phyloP scores from a whole-genome alignment of 2,329 filamentous ascomycete genomes.

The Penicillium sp. region DNA sequence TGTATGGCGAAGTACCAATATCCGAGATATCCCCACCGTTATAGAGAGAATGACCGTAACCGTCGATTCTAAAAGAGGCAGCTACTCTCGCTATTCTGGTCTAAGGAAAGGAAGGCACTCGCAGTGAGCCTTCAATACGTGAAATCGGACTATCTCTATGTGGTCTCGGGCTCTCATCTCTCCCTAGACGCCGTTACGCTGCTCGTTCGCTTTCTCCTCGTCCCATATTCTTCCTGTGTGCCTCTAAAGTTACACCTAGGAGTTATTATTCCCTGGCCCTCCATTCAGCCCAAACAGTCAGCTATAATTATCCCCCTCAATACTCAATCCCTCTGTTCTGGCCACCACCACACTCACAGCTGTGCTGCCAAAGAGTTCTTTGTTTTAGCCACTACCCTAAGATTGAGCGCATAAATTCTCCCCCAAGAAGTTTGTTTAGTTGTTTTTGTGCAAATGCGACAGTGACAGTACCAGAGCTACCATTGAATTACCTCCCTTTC shows the following conservation, averaged over 20 bases:
- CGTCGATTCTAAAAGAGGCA: slow-evolving; percentile 7
- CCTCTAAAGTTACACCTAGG: neutral
- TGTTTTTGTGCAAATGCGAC: slow-evolving; percentile 8
- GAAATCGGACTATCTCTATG: neutral
- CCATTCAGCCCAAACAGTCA: neutral
- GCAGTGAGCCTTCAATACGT: neutral
- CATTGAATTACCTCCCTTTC: neutral
- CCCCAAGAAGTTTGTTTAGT: slow-evolving; percentile 3
- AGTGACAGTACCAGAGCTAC: slow-evolving; percentile 4
- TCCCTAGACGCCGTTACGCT: neutral
- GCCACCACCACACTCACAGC: neutral
- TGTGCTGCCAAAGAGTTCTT: neutral
- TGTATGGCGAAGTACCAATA: neutral
- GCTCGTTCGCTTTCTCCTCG: neutral
- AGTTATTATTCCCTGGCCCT: neutral
- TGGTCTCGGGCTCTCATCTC: neutral
- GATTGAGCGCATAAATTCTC: slow-evolving; percentile 4
- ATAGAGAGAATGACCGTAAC: neutral
- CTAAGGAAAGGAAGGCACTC: slow-evolving; percentile 11
- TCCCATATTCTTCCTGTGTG: neutral
- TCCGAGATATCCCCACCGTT: neutral
- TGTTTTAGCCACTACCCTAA: neutral
- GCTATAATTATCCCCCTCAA: neutral
- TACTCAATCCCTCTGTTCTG: neutral
- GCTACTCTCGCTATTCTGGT: neutral